Conservation (phyloP, 129 eudicot genomes). For the carrot (Daucus carota) region DNA sequence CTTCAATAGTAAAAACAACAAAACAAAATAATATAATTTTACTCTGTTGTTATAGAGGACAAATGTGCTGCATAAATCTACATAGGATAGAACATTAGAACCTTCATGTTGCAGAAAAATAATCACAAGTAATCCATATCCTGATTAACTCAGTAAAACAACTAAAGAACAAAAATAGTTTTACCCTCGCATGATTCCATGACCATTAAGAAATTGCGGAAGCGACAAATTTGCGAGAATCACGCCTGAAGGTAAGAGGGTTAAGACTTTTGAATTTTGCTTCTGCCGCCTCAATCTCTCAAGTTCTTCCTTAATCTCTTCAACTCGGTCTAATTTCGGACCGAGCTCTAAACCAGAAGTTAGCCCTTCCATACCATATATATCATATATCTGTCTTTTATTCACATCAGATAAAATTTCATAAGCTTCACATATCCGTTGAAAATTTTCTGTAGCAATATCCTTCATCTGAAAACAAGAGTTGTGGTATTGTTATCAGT, state of each 20-base stretch:
- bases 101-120: neutral
- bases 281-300: constrained; percentile 65
- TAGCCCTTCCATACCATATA: constrained; percentile 97
- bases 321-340: constrained; percentile 58
- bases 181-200: constrained; percentile 90
- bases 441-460: constrained; percentile 84
- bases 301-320: constrained; percentile 83
- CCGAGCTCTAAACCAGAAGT: constrained; percentile 94
- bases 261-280: constrained; percentile 49
- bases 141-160: neutral
- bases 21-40: too few species aligned
- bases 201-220: constrained; percentile 67
- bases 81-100: neutral
- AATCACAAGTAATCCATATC: neutral
- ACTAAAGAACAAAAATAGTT: neutral
- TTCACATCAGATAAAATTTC: constrained; percentile 74
- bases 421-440: constrained; percentile 95
- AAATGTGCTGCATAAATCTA: neutral
- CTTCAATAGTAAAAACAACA: neutral
- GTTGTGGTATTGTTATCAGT: neutral
- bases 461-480: constrained; percentile 68
- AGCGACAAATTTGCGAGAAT: constrained; percentile 70
- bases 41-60: neutral
- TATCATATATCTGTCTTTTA: constrained; percentile 86
- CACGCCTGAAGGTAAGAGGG: constrained; percentile 73